These are phyloP conservation scores for Phytopythium helicoides DNA, from an alignment of 352 stramenopile species.

Conservation along the genomic window DNA sequence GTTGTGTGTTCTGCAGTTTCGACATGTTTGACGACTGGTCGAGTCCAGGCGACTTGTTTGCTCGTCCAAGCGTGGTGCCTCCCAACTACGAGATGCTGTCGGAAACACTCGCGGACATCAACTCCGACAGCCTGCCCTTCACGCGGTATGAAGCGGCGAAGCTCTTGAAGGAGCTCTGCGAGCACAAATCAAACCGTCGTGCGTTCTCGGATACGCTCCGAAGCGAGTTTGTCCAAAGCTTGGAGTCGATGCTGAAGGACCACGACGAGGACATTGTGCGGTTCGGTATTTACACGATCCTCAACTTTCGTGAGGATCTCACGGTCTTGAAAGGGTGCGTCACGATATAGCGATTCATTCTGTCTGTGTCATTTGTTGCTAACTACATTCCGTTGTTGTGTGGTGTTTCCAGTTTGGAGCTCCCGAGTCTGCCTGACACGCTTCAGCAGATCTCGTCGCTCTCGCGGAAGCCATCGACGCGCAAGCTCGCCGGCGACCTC, in stretches of 20 bases:
- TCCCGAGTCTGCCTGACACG: slow-evolving; percentile 57
- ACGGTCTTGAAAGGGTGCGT: slow-evolving; percentile 45
- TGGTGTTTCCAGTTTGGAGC: slow-evolving; percentile 33
- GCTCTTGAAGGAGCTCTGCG: slow-evolving; percentile 72
- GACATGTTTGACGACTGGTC: slow-evolving; percentile 69
- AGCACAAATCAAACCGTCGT: slow-evolving; percentile 47
- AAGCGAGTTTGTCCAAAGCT: slow-evolving; percentile 44
- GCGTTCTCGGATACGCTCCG: slow-evolving; percentile 37
- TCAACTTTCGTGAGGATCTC: slow-evolving; percentile 63
- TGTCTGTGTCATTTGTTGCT: background rate
- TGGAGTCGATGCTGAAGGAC: slow-evolving; percentile 67
- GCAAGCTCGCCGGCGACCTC: slow-evolving; percentile 65
- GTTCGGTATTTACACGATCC: slow-evolving; percentile 70
- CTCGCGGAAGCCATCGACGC: slow-evolving; percentile 66
- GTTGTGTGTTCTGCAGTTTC: slow-evolving; percentile 37
- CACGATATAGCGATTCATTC: background rate
- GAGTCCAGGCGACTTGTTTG: slow-evolving; percentile 42
- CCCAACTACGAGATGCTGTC: slow-evolving; percentile 53
- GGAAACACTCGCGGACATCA: slow-evolving; percentile 61
- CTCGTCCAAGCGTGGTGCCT: slow-evolving; percentile 14
- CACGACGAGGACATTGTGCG: slow-evolving; percentile 73
- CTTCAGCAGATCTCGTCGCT: slow-evolving; percentile 51
- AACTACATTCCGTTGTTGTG: slow-evolving; percentile 4
- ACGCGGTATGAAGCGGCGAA: slow-evolving; percentile 70
- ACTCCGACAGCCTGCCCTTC: slow-evolving; percentile 36